phyloP scores from a whole-genome alignment of 2,329 filamentous ascomycete species.

The Dactylellina leptospora region DNA sequence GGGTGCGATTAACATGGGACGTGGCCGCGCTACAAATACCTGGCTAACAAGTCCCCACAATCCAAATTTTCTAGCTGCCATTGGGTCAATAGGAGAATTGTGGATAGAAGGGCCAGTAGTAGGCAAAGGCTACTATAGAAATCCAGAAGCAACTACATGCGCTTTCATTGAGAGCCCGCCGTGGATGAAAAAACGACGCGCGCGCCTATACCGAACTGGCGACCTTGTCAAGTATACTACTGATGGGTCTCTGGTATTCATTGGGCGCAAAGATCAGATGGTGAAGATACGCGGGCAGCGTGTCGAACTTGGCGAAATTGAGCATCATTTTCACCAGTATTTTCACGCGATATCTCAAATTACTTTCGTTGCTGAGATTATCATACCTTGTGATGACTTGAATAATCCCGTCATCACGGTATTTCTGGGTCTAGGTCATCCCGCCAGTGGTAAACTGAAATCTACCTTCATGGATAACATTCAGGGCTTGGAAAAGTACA shows the following conservation, averaged over 20 bases:
- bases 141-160: slow-evolving; percentile 59
- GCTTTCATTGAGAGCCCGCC: slow-evolving; percentile 57
- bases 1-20: not conserved
- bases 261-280: slow-evolving; percentile 73
- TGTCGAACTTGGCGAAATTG: slow-evolving; percentile 69
- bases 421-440: too few relatives aligned
- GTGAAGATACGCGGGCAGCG: slow-evolving; percentile 74
- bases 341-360: not conserved
- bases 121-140: slow-evolving; percentile 61
- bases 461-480: not conserved
- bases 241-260: slow-evolving; percentile 67
- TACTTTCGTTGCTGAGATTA: not conserved
- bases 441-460: too few relatives aligned
- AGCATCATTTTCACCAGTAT: slow-evolving; percentile 60
- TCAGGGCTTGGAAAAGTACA: not conserved
- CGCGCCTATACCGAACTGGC: slow-evolving; percentile 68
- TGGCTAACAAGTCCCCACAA: not conserved
- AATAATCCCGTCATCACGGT: too few relatives aligned
- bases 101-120: slow-evolving; percentile 58
- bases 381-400: too few relatives aligned
- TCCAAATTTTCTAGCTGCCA: not conserved
- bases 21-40: not conserved
- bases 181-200: slow-evolving; percentile 21
- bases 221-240: slow-evolving; percentile 68
- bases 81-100: not conserved